Base-by-base conservation (phyloP, 805 yeast genomes). In the Saturnispora gosingensis region DNA sequence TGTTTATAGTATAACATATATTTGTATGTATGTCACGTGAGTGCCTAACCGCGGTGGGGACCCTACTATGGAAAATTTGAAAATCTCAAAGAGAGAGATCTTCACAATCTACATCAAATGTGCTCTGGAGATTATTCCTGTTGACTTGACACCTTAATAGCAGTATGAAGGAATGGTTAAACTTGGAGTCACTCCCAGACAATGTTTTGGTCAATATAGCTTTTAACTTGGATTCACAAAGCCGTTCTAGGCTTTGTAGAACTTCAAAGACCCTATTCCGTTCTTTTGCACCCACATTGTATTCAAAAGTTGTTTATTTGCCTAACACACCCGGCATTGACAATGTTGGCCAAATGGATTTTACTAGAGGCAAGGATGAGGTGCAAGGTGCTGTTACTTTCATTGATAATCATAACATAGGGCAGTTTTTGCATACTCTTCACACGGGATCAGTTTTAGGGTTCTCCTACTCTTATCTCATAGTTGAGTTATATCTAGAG, bases 401-500 rank as follows among this genome's bases (percentile, higher is more conserved):
- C 20, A 3, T 55, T 5, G 43, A 45, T 13, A 22, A 47, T 6
- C 22, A 43, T 0, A 59, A 55, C 28, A 39, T 61, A 10, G 15
- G 22, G 0, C 7, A n/a, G 2, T 59, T 66, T 35, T 58, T 66
- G 13, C 30, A 44, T 2, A 56, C 59, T 1, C 47, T 65, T 25
- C 20, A 46, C 8, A 20, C 15, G 3, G 42, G 48, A 1, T 61
- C 67, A 20, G 18, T 48, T 15, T 30, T 63, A 7, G 59, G 57
- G 2, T 61, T 64, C 50, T 50, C 42, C 5, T 66, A 65, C 46
- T 53, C 62, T 2, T 56, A 56, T 34, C 50, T 63, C 18, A 51
- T 66, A 4, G 58, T 59, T 22, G 60, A 60, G 24, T 51, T 66
- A 9, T 61, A 53, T 43, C 35, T 66, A 15, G 62, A 59, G 24